Evolutionary conservation across 768 basidiomycete genomes (phyloP).

Genomic region (Russula lepida): DNA sequence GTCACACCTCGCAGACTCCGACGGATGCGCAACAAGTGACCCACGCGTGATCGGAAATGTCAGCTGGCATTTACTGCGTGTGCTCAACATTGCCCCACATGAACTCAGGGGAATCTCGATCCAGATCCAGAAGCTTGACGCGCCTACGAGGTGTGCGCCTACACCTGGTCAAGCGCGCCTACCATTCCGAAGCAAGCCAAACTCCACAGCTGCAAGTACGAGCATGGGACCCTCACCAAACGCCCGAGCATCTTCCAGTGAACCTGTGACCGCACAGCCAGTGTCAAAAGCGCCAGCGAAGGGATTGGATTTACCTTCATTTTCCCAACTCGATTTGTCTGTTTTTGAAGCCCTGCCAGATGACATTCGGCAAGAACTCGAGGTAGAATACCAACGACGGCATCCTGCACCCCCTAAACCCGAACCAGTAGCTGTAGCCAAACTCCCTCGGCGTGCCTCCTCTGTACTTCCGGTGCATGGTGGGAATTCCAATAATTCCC

Average conservation of each 20-base stretch:
- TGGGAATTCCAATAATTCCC: background rate
- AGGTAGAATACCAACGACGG: conserved; percentile 50
- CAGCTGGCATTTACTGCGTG: conserved; percentile 66
- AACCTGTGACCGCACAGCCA: background rate
- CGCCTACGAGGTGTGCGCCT: conserved; percentile 26
- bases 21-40: conserved; percentile 68
- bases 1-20: conserved; percentile 45
- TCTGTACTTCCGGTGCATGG: conserved; percentile 1
- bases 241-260: background rate
- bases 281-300: background rate
- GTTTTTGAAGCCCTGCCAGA: conserved; percentile 65
- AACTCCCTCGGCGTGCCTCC: conserved; percentile 3
- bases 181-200: conserved; percentile 40
- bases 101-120: conserved; percentile 92
- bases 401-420: conserved; percentile 39
- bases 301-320: conserved; percentile 45
- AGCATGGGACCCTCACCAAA: background rate
- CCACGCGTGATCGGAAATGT: conserved; percentile 60
- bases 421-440: conserved; percentile 8
- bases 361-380: conserved; percentile 61
- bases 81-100: conserved; percentile 68
- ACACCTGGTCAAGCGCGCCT: conserved; percentile 52
- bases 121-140: conserved; percentile 83
- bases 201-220: background rate
- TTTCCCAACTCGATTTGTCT: conserved; percentile 66